Conservation (phyloP, 371 early-diverging fungal species). For the Rhizopus delemar region DNA sequence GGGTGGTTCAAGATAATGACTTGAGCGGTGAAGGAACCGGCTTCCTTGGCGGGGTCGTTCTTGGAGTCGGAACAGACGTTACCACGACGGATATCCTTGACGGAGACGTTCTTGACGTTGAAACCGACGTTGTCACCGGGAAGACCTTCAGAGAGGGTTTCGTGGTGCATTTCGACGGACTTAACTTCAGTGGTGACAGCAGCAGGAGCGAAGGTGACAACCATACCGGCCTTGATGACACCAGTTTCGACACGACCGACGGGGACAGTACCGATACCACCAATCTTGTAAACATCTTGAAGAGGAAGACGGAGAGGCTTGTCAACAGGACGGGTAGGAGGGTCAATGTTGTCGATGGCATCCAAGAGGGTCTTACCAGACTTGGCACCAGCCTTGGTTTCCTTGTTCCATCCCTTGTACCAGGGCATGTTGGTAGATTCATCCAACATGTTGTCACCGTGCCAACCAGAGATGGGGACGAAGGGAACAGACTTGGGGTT, state of each 20-base stretch:
- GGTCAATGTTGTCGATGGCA: constrained; percentile 92
- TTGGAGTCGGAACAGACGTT: constrained; percentile 91
- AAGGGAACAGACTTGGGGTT: constrained; percentile 86
- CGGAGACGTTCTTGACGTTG: constrained; percentile 95
- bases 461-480: constrained; percentile 95
- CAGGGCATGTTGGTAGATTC: constrained; percentile 83
- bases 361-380: constrained; percentile 90
- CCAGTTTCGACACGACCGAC: constrained; percentile 98
- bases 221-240: constrained; percentile 89
- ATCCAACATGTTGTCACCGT: constrained; percentile 93
- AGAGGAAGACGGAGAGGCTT: constrained; percentile 97
- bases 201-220: constrained; percentile 88
- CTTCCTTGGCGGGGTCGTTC: constrained; percentile 92
- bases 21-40: constrained; percentile 86
- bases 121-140: constrained; percentile 98
- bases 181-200: constrained; percentile 92
- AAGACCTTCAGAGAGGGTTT: constrained; percentile 85
- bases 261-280: constrained; percentile 95
- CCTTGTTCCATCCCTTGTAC: constrained; percentile 90
- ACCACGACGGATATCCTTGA: constrained; percentile 95
- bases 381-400: constrained; percentile 71
- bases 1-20: constrained; percentile 94
- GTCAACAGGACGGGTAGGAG: constrained; percentile 88
- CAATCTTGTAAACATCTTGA: constrained; percentile 97
- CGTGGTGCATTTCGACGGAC: constrained; percentile 99